A percentile compares a stretch with the other conserved stretches of the same genome.
Conservation (phyloP, 148 eudicot genomes). For the Oxyria digyna region DNA sequence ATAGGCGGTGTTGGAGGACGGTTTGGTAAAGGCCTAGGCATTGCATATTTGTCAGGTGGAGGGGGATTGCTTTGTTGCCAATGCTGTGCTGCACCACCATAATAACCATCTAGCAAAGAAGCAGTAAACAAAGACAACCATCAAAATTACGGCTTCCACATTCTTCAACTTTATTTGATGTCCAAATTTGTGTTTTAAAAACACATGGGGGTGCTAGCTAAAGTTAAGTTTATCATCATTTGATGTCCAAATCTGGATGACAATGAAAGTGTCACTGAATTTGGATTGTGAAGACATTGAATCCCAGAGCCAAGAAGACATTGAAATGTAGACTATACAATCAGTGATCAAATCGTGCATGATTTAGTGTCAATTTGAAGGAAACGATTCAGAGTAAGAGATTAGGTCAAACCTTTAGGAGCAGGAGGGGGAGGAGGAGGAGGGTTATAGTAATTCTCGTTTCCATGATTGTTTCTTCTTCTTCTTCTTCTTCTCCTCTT, state of each 20-base stretch:
- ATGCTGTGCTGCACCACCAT: conserved; percentile 46
- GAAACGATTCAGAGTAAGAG: neutral
- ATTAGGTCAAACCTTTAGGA: conserved; percentile 31
- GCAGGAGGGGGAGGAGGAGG: conserved; percentile 34
- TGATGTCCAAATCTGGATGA: no score
- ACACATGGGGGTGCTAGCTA: no score
- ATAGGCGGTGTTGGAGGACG: conserved; percentile 22
- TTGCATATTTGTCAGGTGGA: conserved; percentile 46
- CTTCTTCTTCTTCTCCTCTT: conserved; percentile 44
- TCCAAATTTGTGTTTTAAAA: neutral
- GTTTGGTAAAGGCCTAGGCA: conserved; percentile 39
- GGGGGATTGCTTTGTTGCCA: conserved; percentile 25
- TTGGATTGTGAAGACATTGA: neutral
- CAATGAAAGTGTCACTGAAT: no score
- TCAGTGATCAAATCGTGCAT: neutral
- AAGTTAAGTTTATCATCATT: no score
- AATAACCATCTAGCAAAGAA: conserved; percentile 36
- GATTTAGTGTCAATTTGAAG: neutral
- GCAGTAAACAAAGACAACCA: neutral
- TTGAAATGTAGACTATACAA: neutral
- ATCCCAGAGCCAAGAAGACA: no score
- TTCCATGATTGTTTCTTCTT: conserved; percentile 25
- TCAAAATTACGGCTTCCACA: neutral
- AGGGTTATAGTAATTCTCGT: conserved; percentile 29
- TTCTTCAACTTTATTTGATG: neutral